Evolutionary conservation across 2,329 filamentous ascomycete genomes (phyloP), one percentile per base, ranked within the genome.

Genomic region (Chaetomium globosum): DNA sequence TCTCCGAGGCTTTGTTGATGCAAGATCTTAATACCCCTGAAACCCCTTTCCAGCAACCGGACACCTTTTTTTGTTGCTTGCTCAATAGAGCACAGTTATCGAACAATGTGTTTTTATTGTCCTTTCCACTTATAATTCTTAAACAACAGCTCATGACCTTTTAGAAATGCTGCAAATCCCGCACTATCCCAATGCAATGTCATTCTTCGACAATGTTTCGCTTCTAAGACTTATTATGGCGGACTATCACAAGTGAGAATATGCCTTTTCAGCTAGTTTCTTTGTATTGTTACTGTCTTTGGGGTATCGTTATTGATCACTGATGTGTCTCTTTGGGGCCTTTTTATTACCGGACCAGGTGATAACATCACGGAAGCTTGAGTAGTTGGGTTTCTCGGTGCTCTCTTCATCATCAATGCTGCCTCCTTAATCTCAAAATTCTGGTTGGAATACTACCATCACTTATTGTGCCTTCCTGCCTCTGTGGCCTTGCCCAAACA

Each of bases 21-120:
- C 16, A 12, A n/a, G 13, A 12, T 39, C 26, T n/a, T n/a, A n/a
- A 26, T 52, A 46, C 60, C 61, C 65, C 65, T 67, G 60, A 66
- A 63, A 30, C 19, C 23, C 26, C 51, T 30, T 31, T 53, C 4
- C 16, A 7, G 23, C 16, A 4, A 51, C 23, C 5, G 13, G 23
- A 26, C 21, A 3, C 23, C 4, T 28, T 3, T 23, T 23, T 16
- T 51, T 16, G 21, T 28, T 28, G 21, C 23, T 28, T 16, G 48
- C 21, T 26, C 10, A 51, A 26, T 10, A 23, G 9, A 16, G 21
- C 23, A 26, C 10, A 16, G 16, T 26, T 10, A 51, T 51, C 21
- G 5, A 16, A 23, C 23, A 51, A 51, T 10, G n/a, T 10, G n/a
- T 12, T 13, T 49, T 51, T 26, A 51, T 51, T 7, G 4, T 28